Percentiles rank a stretch among this genome's conserved stretches.
Conservation (phyloP, 345 rosid species). For the Populus tremula region DNA sequence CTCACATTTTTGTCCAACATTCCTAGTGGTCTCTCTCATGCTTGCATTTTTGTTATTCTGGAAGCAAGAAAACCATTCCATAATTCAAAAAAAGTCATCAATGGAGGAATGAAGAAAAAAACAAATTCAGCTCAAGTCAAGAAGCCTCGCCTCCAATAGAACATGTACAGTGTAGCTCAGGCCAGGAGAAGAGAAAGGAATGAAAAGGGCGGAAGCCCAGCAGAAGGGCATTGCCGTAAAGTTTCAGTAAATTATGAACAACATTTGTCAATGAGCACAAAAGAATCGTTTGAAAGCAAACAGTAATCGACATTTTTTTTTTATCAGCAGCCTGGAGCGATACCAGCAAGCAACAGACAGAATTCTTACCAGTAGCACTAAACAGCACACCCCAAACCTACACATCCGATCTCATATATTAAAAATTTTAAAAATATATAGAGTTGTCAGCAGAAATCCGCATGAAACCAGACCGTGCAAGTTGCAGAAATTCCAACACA, state of each 20-base stretch:
- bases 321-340: conserved; percentile 2
- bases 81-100: not conserved
- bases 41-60: not conserved
- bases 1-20: too few species aligned
- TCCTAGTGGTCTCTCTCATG: not conserved
- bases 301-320: not conserved
- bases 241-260: not conserved
- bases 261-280: conserved; percentile 3
- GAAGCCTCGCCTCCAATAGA: not conserved
- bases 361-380: not conserved
- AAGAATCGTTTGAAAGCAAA: conserved; percentile 18
- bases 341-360: conserved; percentile 7
- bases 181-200: not conserved
- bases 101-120: too few species aligned
- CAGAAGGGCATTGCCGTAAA: not conserved
- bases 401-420: conserved; percentile 23
- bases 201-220: not conserved
- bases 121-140: not conserved
- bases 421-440: conserved; percentile 21
- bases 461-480: conserved; percentile 37
- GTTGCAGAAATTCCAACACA: conserved; percentile 18
- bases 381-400: conserved; percentile 16
- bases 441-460: conserved; percentile 15
- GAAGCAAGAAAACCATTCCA: not conserved
- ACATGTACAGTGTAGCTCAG: not conserved